phyloP scores from a whole-genome alignment of 2,329 filamentous ascomycete genomes.

The Sphaceloma murrayae region DNA sequence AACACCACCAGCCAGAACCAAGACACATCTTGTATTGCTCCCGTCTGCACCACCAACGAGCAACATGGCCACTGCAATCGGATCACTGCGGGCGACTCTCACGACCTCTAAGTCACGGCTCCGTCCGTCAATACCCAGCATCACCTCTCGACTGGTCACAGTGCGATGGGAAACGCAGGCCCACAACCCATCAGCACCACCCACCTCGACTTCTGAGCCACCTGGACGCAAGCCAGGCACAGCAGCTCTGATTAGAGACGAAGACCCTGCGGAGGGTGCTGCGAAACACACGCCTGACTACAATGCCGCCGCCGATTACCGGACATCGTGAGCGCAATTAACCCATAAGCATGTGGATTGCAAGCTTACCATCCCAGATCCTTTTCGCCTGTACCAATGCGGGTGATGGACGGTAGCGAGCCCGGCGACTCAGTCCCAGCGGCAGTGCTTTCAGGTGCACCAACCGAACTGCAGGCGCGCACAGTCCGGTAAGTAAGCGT shows the following conservation, averaged over 20 bases:
- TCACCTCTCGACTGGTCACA: constrained; percentile 6
- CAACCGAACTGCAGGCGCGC: constrained; percentile 84
- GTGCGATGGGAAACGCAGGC: constrained; percentile 26
- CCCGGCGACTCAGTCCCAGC: constrained; percentile 64
- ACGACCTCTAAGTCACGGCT: constrained; percentile 23
- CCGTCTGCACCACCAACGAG: neutral
- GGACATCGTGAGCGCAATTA: constrained; percentile 69
- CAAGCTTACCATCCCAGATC: constrained; percentile 44
- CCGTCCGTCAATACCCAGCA: constrained; percentile 16
- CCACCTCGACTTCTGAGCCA: constrained; percentile 16
- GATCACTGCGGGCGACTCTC: constrained; percentile 26
- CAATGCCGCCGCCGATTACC: constrained; percentile 69
- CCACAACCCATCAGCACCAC: constrained; percentile 29
- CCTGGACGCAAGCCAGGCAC: constrained; percentile 18
- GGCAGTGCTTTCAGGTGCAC: constrained; percentile 81
- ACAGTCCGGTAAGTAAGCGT: constrained; percentile 66
- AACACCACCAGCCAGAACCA: neutral
- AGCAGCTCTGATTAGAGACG: constrained; percentile 41
- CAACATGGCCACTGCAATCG: constrained; percentile 33
- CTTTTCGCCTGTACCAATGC: constrained; percentile 84
- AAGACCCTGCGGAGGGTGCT: constrained; percentile 42
- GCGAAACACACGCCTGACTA: constrained; percentile 70
- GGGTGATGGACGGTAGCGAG: constrained; percentile 85
- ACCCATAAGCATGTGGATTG: constrained; percentile 6
- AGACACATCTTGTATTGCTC: neutral